These are phyloP conservation scores for Sistotremastrum suecicum DNA, from an alignment of 768 basidiomycete genomes.

Conservation along the genomic window DNA sequence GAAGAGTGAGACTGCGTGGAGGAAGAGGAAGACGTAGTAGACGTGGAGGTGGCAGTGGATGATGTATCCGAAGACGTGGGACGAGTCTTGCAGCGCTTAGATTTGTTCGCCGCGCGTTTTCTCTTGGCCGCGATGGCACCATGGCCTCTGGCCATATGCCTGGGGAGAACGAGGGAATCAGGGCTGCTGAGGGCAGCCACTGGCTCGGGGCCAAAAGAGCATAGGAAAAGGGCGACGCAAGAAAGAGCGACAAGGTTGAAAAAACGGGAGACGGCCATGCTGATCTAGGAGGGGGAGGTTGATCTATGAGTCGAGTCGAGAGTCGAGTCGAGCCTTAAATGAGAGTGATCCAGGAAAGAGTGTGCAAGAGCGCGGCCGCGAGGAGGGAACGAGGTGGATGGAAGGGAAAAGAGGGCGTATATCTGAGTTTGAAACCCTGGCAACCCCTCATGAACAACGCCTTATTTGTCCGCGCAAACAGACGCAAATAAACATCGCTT, in stretches of 20 bases:
- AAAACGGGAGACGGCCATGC: conserved; percentile 37
- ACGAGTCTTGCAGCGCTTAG: conserved; percentile 46
- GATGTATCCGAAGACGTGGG: conserved; percentile 15
- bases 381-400: background rate
- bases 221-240: conserved; percentile 40
- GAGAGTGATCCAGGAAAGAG: conserved; percentile 7
- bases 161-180: conserved; percentile 23
- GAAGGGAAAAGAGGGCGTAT: background rate
- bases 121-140: conserved; percentile 30
- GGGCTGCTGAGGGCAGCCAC: conserved; percentile 38
- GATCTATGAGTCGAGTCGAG: background rate
- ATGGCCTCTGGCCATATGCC: conserved; percentile 31
- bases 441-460: background rate
- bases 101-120: conserved; percentile 22
- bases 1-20: conserved; percentile 7
- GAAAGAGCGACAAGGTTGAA: conserved; percentile 45
- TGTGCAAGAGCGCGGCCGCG: conserved; percentile 3
- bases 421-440: background rate
- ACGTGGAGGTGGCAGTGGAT: conserved; percentile 8
- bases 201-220: conserved; percentile 30
- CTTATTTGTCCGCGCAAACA: background rate
- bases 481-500: background rate
- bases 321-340: conserved; percentile 4
- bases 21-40: conserved; percentile 1
- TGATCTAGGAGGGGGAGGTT: conserved; percentile 1